Evolutionary conservation across 192 early-diverging fungal species (phyloP), one percentile per base, ranked within the genome.

Genomic region (Coemansia sp.): DNA sequence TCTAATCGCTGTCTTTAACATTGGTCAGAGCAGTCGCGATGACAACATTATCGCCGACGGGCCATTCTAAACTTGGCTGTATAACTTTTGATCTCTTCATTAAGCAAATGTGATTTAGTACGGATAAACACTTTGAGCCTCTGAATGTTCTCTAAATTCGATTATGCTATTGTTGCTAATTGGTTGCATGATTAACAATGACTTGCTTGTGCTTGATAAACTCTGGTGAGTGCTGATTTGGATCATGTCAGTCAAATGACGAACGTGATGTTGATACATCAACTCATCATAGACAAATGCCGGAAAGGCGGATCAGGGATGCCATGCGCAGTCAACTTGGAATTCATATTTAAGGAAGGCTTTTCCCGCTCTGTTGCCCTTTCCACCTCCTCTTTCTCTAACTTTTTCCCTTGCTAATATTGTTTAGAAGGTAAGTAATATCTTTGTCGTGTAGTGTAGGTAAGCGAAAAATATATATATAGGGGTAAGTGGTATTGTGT

Each of bases 11-110:
- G 39, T 27, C 24, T 61, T 61, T 39, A 41, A 61, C 59, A 61
- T 61, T 41, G 35, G 39, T 4, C 29, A 61, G 18, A 61, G 59
- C 59, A 40, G 9, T 22, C 59, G 39, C 24, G 37, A 61, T 9
- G 39, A 61, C 59, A 61, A 61, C 59, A 61, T 61, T 35, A 61
- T 61, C 13, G 11, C 53, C 8, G 53, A 56, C 30, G n/a, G 30
- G 30, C 29, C 30, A 30, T 56, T 56, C 53, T 61, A 56, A 53
- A 29, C n/a, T 20, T 20, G 7, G 27, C 18, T 50, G 20, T 32
- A 55, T 12, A 13, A 29, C 15, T 32, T 56, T 56, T 4, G 16
- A 32, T 56, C 32, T n/a, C 34, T 34, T 27, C 22, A 4, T 49
- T 10, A 49, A 20, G 20, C 9, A 13, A 49, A 22, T 18, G 6